Conservation (phyloP, 73 alveolate species). For the Symbiodinium natans region DNA sequence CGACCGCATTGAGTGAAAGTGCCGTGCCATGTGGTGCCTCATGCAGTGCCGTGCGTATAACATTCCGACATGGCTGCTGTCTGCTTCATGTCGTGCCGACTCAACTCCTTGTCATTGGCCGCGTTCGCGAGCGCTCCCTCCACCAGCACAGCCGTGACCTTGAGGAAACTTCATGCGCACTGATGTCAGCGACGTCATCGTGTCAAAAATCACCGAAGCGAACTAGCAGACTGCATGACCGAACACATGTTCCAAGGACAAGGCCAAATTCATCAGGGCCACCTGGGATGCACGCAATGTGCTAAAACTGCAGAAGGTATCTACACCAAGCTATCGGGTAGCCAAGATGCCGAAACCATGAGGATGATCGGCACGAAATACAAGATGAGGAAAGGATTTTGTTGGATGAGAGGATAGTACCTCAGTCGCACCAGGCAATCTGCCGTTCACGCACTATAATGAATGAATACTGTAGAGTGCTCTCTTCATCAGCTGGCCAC, state of each 20-base stretch:
- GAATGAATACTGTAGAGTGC: neutral
- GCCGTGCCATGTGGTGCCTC: too few relatives aligned
- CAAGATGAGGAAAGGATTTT: neutral
- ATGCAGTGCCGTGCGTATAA: too few relatives aligned
- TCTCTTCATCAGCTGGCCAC: too few relatives aligned
- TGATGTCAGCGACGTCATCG: neutral
- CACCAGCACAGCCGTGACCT: constrained; percentile 84
- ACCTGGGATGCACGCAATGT: neutral
- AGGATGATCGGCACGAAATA: constrained; percentile 52
- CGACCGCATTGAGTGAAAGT: too few relatives aligned
- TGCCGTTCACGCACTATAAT: neutral
- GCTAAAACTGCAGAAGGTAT: neutral
- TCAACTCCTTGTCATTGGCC: constrained; percentile 86
- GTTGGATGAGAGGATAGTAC: neutral
- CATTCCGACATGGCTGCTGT: neutral
- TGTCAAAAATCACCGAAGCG: neutral
- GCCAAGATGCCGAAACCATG: constrained; percentile 38
- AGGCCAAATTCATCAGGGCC: constrained; percentile 61
- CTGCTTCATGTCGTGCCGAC: constrained; percentile 72
- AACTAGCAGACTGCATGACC: neutral
- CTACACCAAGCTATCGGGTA: neutral
- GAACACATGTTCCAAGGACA: neutral
- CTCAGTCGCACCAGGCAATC: neutral
- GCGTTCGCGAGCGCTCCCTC: constrained; percentile 78
- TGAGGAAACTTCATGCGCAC: neutral